These are phyloP conservation scores for Geotrichum histeridarum DNA, from an alignment of 1,139 yeast species.

Conservation along the genomic window DNA sequence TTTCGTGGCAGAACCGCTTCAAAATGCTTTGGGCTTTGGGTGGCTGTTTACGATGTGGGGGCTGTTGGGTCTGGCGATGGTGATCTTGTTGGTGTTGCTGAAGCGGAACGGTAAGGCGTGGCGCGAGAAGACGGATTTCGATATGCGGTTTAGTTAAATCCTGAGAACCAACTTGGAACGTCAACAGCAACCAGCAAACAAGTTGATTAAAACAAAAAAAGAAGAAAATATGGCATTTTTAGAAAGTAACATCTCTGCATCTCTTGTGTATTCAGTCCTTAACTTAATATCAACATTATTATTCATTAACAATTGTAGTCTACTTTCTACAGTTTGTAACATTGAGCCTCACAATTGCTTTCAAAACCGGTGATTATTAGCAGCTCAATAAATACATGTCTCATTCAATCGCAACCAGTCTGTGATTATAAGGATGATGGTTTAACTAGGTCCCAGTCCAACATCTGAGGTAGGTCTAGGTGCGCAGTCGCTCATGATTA, in stretches of 20 bases:
- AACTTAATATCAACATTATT: no score
- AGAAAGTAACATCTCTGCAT: neutral
- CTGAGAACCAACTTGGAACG: neutral
- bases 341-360: no score
- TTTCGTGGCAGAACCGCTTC: conserved; percentile 65
- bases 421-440: no score
- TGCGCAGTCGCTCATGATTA: no score
- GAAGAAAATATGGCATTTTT: neutral
- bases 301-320: no score
- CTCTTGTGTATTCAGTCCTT: no score
- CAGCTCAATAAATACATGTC: no score
- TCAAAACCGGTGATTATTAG: no score
- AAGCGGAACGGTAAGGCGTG: conserved; percentile 57
- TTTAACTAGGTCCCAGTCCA: no score
- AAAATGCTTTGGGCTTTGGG: conserved; percentile 60
- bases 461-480: no score
- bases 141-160: conserved; percentile 29
- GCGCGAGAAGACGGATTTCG: conserved; percentile 62
- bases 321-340: no score
- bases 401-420: no score
- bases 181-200: neutral
- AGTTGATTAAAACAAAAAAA: neutral
- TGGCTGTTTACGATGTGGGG: conserved; percentile 63
- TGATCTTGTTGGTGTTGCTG: conserved; percentile 45
- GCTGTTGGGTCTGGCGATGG: conserved; percentile 41